Conservation (phyloP, 352 stramenopile species). For the Globisporangium carolinianum region DNA sequence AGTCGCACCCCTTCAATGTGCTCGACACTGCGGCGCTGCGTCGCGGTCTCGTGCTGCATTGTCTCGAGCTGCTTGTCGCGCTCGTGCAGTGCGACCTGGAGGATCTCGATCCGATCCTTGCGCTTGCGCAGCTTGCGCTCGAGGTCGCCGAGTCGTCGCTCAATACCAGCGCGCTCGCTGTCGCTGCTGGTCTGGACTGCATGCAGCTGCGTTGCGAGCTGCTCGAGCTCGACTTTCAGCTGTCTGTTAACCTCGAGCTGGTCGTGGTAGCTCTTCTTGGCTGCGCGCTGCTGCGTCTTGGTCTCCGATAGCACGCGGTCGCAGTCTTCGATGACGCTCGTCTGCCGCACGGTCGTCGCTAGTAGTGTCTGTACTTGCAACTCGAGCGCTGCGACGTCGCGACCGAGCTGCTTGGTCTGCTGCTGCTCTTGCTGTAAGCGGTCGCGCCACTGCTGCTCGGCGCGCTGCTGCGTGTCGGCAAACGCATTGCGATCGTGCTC, state of each 20-base stretch:
- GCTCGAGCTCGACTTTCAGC: constrained; percentile 23
- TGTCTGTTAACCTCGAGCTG: constrained; percentile 27
- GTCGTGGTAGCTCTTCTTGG: constrained; percentile 33
- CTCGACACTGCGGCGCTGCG: constrained; percentile 26
- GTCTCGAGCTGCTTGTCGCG: constrained; percentile 44
- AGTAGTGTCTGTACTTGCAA: constrained; percentile 44
- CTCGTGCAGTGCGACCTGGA: constrained; percentile 28
- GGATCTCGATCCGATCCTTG: constrained; percentile 31
- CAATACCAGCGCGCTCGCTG: constrained; percentile 15
- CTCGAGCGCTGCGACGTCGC: constrained; percentile 25
- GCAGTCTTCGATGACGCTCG: constrained; percentile 68
- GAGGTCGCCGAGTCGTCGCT: constrained; percentile 24
- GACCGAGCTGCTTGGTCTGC: constrained; percentile 22
- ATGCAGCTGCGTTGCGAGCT: constrained; percentile 31
- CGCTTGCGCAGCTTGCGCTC: constrained; percentile 35
- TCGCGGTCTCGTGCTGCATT: constrained; percentile 29
- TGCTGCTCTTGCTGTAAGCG: constrained; percentile 17
- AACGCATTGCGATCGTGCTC: constrained; percentile 22
- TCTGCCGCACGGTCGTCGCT: constrained; percentile 56
- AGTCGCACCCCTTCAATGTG: constrained; percentile 40
- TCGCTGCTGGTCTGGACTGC: constrained; percentile 13
- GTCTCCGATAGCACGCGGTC: constrained; percentile 45
- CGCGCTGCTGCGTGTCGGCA: constrained; percentile 13
- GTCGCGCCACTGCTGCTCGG: constrained; percentile 30
- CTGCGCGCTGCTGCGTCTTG: constrained; percentile 27